Evolutionary conservation across 108 stramenopile genomes (phyloP).

Genomic region (Cylindrotheca fusiformis): DNA sequence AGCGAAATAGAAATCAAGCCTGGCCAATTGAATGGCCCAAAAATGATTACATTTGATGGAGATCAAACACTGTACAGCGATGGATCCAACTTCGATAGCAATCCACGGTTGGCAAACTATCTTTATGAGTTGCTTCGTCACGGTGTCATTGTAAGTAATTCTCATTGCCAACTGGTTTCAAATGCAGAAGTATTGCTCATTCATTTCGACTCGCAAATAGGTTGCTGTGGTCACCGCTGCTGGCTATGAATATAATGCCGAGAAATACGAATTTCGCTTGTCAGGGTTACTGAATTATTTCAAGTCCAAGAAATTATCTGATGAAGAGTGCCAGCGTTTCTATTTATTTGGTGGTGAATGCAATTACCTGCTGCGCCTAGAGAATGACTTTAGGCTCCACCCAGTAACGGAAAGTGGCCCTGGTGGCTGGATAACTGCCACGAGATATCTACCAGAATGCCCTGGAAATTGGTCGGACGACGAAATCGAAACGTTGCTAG

Average conservation of each 20-base stretch:
- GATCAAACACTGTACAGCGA: constrained; percentile 91
- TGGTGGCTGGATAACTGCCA: constrained; percentile 85
- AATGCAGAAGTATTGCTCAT: not conserved
- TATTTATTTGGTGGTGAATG: constrained; percentile 94
- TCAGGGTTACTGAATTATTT: constrained; percentile 83
- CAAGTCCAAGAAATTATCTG: constrained; percentile 46
- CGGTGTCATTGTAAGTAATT: constrained; percentile 50
- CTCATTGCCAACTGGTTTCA: not conserved
- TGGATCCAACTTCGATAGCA: constrained; percentile 88
- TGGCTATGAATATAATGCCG: constrained; percentile 87
- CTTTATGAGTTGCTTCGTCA: constrained; percentile 66
- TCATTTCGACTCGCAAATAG: not conserved
- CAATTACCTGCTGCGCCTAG: constrained; percentile 83
- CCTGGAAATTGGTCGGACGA: constrained; percentile 83
- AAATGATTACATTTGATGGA: constrained; percentile 90
- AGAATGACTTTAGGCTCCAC: constrained; percentile 71
- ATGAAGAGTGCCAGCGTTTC: constrained; percentile 77
- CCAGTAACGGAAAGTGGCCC: constrained; percentile 75
- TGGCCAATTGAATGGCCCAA: constrained; percentile 59
- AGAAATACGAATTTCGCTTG: constrained; percentile 85
- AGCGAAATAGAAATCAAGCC: not conserved
- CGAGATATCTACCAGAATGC: constrained; percentile 59
- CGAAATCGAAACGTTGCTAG: constrained; percentile 64
- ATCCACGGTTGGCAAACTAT: constrained; percentile 78
- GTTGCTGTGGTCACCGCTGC: constrained; percentile 93